Conservation (phyloP, 768 basidiomycete species). For the Phanerochaete sordida region DNA sequence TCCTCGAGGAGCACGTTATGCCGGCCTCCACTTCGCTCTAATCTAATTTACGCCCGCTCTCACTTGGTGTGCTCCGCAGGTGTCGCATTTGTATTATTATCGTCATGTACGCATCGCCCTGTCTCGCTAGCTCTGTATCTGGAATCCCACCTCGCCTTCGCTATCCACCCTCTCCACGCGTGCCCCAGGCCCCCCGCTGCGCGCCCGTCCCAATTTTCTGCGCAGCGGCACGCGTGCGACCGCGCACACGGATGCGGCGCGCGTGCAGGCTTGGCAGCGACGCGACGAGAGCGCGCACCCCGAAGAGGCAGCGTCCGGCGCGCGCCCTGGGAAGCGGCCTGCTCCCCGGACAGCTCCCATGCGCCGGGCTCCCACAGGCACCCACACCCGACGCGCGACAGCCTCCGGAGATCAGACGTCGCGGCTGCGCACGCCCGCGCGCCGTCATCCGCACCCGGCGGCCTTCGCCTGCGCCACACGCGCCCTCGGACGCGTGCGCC, state of each 20-base stretch:
- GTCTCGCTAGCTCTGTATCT: slow-evolving; percentile 1
- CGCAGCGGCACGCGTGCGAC: not conserved
- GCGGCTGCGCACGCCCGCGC: no score
- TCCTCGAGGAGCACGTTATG: slow-evolving; percentile 44
- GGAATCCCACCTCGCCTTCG: not conserved
- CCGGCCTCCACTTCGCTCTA: slow-evolving; percentile 3
- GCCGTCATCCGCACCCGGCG: not conserved
- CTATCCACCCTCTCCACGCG: not conserved
- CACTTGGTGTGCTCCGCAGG: not conserved
- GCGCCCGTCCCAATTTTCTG: not conserved
- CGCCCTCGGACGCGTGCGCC: not conserved
- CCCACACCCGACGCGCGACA: not conserved
- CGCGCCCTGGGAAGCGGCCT: not conserved
- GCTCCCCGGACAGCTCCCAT: not conserved
- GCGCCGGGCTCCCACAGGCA: not conserved
- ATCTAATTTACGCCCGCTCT: not conserved
- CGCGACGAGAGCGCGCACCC: not conserved
- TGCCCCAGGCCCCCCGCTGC: not conserved
- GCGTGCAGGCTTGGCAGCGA: not conserved
- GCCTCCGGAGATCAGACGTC: not conserved
- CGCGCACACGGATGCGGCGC: not conserved
- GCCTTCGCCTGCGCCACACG: not conserved
- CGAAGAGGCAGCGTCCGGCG: not conserved
- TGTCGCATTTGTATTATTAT: slow-evolving; percentile 1
- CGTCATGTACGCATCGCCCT: not conserved